phyloP scores from a whole-genome alignment of 2,329 filamentous ascomycete species.

The Fusarium napiforme region DNA sequence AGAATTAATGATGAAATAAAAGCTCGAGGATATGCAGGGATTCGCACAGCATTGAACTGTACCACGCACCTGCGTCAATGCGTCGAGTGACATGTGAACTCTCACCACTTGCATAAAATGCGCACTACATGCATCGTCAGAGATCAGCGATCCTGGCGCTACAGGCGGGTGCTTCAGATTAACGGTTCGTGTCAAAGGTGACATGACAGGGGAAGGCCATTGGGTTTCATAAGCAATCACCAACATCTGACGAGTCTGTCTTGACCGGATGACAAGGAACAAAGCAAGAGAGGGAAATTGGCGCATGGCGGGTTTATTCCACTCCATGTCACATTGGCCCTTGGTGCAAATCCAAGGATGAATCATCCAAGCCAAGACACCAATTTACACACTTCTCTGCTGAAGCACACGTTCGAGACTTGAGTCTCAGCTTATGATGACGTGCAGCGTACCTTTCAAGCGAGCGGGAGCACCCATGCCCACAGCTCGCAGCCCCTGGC shows the following conservation, averaged over 20 bases:
- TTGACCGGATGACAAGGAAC: constrained; percentile 3
- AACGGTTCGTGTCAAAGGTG: constrained; percentile 41
- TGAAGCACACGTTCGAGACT: constrained; percentile 29
- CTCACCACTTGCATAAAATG: constrained; percentile 9
- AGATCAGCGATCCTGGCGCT: constrained; percentile 34
- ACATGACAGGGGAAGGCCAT: constrained; percentile 20
- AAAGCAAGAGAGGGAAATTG: not conserved
- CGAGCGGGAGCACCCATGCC: constrained; percentile 39
- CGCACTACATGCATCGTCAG: constrained; percentile 19
- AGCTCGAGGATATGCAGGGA: not conserved
- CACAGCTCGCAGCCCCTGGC: constrained; percentile 26
- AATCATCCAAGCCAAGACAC: constrained; percentile 7
- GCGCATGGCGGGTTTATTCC: constrained; percentile 8
- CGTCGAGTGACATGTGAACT: constrained; percentile 2
- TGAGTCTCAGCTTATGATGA: constrained; percentile 42
- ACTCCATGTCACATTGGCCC: constrained; percentile 10
- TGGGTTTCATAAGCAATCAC: constrained; percentile 10
- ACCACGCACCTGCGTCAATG: constrained; percentile 2
- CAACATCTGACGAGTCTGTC: constrained; percentile 31
- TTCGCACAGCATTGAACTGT: constrained; percentile 1
- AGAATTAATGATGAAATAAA: not conserved
- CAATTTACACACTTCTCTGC: not conserved
- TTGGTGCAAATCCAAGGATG: constrained; percentile 2
- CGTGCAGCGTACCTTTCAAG: constrained; percentile 35
- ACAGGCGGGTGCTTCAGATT: constrained; percentile 31